Base-by-base conservation (phyloP, 495 filamentous ascomycete genomes). In the Xylaria flabelliformis region DNA sequence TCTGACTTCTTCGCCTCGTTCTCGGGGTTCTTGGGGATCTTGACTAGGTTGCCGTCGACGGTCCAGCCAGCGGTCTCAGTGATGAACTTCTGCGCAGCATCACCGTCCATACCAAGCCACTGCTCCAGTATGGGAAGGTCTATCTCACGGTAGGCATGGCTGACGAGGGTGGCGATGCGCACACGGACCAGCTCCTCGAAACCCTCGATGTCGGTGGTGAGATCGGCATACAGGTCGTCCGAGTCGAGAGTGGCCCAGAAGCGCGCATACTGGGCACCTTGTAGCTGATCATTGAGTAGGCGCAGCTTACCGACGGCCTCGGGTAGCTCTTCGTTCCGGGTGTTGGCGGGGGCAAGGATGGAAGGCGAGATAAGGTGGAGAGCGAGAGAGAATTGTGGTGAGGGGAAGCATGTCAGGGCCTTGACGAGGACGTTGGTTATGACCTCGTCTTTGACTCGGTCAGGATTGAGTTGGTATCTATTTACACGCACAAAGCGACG, bases 381-480 rank as follows among this genome's bases (percentile, higher is more conserved):
- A 78, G 91, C 93, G 75, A 98, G 93, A 75, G 90, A 89, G 91
- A 98, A 98, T 85, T 97, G 95, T 24, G 96, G 92, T 13, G 93
- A 92, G 74, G 97, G 97, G 89, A 99, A 98, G 83, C 97, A 92
- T 74, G 95, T 97, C 77, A 99, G 90, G 70, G 94, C 89, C 89
- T 98, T 98, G 84, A 95, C 93, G 81, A 99, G 94, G 89, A 98
- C 91, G 87, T 98, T 98, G 87, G 97, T 98, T 80, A 94, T 93
- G 77, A 93, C 93, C 84, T 99, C 97, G 77, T 97, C 91, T 82
- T 94, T 94, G 83, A 94, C 90, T 75, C 97, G 94, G 88, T 98
- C 94, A 26, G 96, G 95, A 89, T 99, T 99, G 88, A 99, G 97
- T 86, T 99, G 97, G 90, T 98, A 99, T 71, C 97, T 99, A 76